Percentiles rank a stretch among this genome's conserved stretches.
These are phyloP conservation scores for Combretum micranthum DNA, from an alignment of 345 rosid species.

Conservation along the genomic window DNA sequence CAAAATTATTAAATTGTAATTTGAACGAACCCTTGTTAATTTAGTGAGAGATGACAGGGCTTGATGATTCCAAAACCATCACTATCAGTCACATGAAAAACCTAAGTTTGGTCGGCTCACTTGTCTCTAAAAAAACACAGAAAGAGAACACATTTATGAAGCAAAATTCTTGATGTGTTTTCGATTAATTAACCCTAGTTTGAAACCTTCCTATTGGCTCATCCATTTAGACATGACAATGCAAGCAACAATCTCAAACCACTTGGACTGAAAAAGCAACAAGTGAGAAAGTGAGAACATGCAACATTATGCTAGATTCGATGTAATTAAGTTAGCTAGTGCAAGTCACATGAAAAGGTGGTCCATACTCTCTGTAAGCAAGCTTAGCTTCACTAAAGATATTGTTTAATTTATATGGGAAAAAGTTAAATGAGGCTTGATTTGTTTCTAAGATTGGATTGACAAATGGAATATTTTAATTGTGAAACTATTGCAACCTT, in stretches of 20 bases:
- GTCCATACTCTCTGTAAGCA: conserved; percentile 21
- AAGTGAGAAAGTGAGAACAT: conserved; percentile 31
- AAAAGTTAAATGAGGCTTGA: conserved; percentile 14
- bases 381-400: conserved; percentile 21
- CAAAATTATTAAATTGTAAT: too few relatives aligned
- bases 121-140: too few relatives aligned
- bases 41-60: conserved; percentile 16
- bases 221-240: conserved; percentile 13
- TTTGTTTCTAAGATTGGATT: conserved; percentile 19
- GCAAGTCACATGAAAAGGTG: conserved; percentile 48
- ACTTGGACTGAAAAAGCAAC: conserved; percentile 27
- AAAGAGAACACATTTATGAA: conserved; percentile 13
- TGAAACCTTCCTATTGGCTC: conserved; percentile 22
- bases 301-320: conserved; percentile 38
- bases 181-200: conserved; percentile 21
- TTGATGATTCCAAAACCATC: conserved; percentile 35
- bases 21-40: neutral
- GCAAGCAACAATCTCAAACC: conserved; percentile 27
- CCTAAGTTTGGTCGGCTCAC: conserved; percentile 43
- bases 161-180: neutral
- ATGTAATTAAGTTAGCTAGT: conserved; percentile 17
- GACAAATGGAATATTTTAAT: conserved; percentile 12
- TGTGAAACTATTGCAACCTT: too few relatives aligned
- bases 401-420: conserved; percentile 13
- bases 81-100: conserved; percentile 48